These are phyloP conservation scores for Clonostachys sp. DNA, from an alignment of 2,329 filamentous ascomycete genomes.

Conservation along the genomic window DNA sequence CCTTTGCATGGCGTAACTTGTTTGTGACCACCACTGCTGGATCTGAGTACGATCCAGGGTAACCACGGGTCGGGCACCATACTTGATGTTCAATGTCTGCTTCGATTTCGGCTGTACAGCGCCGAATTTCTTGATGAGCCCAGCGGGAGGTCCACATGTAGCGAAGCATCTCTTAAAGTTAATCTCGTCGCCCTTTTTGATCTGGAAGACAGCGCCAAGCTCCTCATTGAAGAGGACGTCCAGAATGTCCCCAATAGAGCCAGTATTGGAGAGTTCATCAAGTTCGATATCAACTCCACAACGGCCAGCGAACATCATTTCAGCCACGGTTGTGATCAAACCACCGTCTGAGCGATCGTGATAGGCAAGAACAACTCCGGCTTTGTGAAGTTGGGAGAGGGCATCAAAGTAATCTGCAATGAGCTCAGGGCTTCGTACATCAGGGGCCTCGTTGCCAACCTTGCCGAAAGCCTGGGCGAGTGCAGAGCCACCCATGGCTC, in stretches of 20 bases:
- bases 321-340: conserved; percentile 80
- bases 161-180: conserved; percentile 88
- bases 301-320: conserved; percentile 98
- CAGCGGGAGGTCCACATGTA: conserved; percentile 77
- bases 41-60: conserved; percentile 66
- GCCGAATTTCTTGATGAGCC: conserved; percentile 80
- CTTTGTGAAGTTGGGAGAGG: conserved; percentile 58
- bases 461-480: conserved; percentile 86
- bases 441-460: conserved; percentile 78
- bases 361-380: conserved; percentile 74
- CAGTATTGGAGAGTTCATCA: conserved; percentile 63
- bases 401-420: conserved; percentile 92
- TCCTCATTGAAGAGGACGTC: conserved; percentile 93
- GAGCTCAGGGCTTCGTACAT: conserved; percentile 76
- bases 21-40: conserved; percentile 84
- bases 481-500: conserved; percentile 80
- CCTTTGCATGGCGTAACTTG: conserved; percentile 87
- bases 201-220: conserved; percentile 92
- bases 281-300: conserved; percentile 84
- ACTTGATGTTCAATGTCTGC: conserved; percentile 73
- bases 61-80: conserved; percentile 64
- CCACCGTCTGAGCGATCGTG: conserved; percentile 94
- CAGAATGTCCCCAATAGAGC: conserved; percentile 60
- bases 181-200: conserved; percentile 77
- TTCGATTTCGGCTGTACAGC: conserved; percentile 64